Base-by-base conservation (phyloP, 345 rosid genomes). In the Pugionium cornutum region DNA sequence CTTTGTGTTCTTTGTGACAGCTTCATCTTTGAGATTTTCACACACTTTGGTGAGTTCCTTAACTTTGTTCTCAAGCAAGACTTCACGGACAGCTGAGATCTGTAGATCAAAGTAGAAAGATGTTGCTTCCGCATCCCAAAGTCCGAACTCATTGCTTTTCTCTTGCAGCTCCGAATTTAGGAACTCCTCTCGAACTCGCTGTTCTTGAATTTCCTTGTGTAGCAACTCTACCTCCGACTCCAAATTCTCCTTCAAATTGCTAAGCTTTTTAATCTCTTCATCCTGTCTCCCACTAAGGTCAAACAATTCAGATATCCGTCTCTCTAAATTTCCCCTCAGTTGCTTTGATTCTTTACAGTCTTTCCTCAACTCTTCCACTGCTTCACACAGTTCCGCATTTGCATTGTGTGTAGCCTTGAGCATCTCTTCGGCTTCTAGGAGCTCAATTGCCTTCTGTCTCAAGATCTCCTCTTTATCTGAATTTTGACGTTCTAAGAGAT, bases 101-200 rank as follows among this genome's bases (percentile, higher is more conserved):
- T 92, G 98, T 65, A 92, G 80, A 73, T 92, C 92, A 61, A 89
- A 89, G 80, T 80, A 92, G 76, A 92, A 89, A 4, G 96, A 79
- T 40, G 97, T 76, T 56, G 97, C 98, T 72, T 89, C 96, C 41
- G 88, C 80, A 54, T 92, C 97, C 96, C 96, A 89, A n/a, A 85
- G 69, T 73, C 82, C 97, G 75, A 83, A 78, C 69, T 89, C 98
- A 68, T 83, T 83, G 75, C 76, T 75, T 76, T 78, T 86, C 78
- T 87, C 89, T 68, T 81, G 92, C 48, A 92, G 78, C 78, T 89
- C 96, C 28, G 80, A 81, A 72, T 83, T 86, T 78, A 92, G 66
- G 62, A 56, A 78, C 77, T 88, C 86, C 69, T 88, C 98, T 68
- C 78, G 75, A 25, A 80, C 61, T 66, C 78, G 77, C 45, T 31